Conservation (phyloP, 2,329 filamentous ascomycete genomes). For the Colletotrichum noveboracense region DNA sequence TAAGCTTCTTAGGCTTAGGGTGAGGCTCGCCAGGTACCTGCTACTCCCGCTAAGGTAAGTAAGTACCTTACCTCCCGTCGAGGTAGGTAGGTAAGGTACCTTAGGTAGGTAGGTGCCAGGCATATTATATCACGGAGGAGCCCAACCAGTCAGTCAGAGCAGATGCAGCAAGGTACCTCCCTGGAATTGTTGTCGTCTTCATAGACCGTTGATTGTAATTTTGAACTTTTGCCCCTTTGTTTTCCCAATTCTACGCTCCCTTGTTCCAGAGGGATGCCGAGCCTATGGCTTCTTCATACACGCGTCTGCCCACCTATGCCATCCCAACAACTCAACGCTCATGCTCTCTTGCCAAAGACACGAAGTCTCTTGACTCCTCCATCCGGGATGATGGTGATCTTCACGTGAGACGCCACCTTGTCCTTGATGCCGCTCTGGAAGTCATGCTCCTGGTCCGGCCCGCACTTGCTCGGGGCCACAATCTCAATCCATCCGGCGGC, state of each 20-base stretch:
- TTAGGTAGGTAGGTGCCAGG: neutral
- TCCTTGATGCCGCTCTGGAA: constrained; percentile 63
- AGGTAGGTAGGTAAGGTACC: no score
- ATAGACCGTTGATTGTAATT: neutral
- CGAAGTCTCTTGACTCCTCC: constrained; percentile 90
- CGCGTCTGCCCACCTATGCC: neutral
- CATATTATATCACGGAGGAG: neutral
- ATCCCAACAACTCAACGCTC: neutral
- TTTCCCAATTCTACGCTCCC: neutral
- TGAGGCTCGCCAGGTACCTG: no score
- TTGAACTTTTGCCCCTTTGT: neutral
- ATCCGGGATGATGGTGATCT: constrained; percentile 91
- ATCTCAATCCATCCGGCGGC: constrained; percentile 70
- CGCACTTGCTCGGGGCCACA: constrained; percentile 69
- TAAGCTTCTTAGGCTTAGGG: no score
- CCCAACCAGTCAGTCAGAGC: neutral
- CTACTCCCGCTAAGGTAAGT: no score
- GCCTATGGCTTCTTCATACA: neutral
- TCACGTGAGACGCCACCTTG: constrained; percentile 77
- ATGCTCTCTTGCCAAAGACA: constrained; percentile 68
- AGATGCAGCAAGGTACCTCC: neutral
- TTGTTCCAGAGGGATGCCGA: neutral
- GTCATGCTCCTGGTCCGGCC: constrained; percentile 75
- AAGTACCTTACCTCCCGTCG: no score
- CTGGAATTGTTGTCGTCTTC: neutral